phyloP scores from a whole-genome alignment of 75 land plant species.

The Larix kaempferi region DNA sequence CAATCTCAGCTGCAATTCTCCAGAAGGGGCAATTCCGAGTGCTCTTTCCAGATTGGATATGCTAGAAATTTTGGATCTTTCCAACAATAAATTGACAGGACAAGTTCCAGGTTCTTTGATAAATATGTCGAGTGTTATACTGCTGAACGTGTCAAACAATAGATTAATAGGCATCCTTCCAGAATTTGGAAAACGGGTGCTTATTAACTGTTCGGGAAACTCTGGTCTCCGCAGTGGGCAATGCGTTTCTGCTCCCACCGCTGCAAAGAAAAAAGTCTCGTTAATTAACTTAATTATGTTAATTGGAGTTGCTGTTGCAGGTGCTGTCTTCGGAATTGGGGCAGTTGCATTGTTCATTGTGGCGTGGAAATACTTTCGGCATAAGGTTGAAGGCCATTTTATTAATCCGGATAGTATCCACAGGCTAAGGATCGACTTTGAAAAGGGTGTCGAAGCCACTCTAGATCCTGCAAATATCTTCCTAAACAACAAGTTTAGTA shows the following conservation, averaged over 20 bases:
- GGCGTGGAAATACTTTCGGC: neutral
- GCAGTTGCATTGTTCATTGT: neutral
- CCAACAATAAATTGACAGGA: slow-evolving; percentile 48
- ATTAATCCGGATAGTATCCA: slow-evolving; percentile 33
- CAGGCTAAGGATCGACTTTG: slow-evolving; percentile 36
- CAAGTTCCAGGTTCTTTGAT: slow-evolving; percentile 26
- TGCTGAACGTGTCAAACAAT: slow-evolving; percentile 47
- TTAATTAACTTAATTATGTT: neutral
- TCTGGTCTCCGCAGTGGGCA: neutral
- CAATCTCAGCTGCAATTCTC: slow-evolving; percentile 44
- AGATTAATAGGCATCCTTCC: slow-evolving; percentile 33
- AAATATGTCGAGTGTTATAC: slow-evolving; percentile 13
- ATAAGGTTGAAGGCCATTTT: slow-evolving; percentile 5
- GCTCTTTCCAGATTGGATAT: neutral
- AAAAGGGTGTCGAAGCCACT: slow-evolving; percentile 49
- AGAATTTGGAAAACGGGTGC: neutral
- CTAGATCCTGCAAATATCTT: slow-evolving; percentile 29
- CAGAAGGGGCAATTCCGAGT: slow-evolving; percentile 35
- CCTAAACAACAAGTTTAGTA: slow-evolving; percentile 44
- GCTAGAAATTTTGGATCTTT: slow-evolving; percentile 44
- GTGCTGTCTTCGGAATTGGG: slow-evolving; percentile 14
- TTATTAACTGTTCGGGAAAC: slow-evolving; percentile 9
- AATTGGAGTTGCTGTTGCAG: slow-evolving; percentile 6
- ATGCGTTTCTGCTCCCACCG: neutral
- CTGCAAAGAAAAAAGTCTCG: neutral